Conservation (phyloP, 331 rosid species). For the Malus hybrid region DNA sequence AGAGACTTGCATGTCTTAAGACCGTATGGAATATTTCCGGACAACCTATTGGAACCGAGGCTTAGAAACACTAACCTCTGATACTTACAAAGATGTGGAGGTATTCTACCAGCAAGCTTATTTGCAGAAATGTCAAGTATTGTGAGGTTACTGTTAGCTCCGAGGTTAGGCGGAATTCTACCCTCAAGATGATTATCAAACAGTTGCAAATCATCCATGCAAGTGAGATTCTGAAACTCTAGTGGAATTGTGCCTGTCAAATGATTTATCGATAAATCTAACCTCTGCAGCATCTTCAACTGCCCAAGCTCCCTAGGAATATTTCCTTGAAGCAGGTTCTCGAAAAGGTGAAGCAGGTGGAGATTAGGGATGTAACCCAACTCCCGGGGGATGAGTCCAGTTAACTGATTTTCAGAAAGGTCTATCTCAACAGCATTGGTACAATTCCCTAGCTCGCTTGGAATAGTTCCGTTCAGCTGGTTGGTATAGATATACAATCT, state of each 20-base stretch:
- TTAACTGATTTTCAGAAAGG: constrained; percentile 56
- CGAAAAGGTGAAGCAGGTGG: constrained; percentile 59
- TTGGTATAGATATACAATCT: constrained; percentile 60
- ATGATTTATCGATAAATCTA: constrained; percentile 57
- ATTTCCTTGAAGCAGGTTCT: constrained; percentile 50
- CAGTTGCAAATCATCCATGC: constrained; percentile 55
- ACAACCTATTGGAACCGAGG: constrained; percentile 60
- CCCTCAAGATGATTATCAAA: constrained; percentile 66
- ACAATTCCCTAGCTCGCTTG: constrained; percentile 55
- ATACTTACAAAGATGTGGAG: constrained; percentile 48
- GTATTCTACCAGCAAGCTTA: constrained; percentile 53
- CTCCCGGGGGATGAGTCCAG: constrained; percentile 51
- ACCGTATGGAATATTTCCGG: constrained; percentile 56
- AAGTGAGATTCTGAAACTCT: constrained; percentile 53
- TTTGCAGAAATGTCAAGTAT: constrained; percentile 59
- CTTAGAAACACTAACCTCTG: constrained; percentile 51
- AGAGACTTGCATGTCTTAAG: constrained; percentile 60
- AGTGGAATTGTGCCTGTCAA: constrained; percentile 56
- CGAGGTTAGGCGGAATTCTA: constrained; percentile 58
- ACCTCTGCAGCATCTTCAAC: constrained; percentile 32
- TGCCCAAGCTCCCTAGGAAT: constrained; percentile 53
- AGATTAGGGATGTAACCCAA: constrained; percentile 47
- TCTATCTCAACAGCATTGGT: constrained; percentile 58
- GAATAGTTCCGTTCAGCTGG: constrained; percentile 61
- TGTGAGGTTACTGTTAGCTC: constrained; percentile 39